Percentiles rank a stretch among this genome's conserved stretches.
Conservation (phyloP, 768 basidiomycete species). For the Mycena amicta region DNA sequence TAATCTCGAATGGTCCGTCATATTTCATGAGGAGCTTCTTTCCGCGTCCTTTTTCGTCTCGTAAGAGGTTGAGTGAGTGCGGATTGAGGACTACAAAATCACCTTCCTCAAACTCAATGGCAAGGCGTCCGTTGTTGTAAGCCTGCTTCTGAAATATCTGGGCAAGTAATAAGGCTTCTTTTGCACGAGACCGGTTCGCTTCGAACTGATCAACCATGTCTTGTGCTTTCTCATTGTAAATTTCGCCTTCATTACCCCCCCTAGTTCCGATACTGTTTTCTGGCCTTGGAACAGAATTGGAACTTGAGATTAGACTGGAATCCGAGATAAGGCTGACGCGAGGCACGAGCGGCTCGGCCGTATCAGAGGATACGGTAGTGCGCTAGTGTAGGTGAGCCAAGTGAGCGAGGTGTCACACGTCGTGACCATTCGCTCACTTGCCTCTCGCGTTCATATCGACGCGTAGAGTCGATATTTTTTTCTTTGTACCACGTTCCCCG, state of each 20-base stretch:
- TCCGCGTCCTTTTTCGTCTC: constrained; percentile 21
- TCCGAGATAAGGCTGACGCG: not conserved
- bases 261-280: not conserved
- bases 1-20: constrained; percentile 25
- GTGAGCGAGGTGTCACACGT: too few species aligned
- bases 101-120: constrained; percentile 17
- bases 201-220: not conserved
- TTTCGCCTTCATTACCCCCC: not conserved
- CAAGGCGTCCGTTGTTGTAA: constrained; percentile 18
- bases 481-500: too few species aligned
- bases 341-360: not conserved
- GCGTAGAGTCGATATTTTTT: too few species aligned
- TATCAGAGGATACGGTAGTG: too few species aligned
- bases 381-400: too few species aligned
- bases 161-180: constrained; percentile 1
- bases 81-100: constrained; percentile 24
- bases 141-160: constrained; percentile 6
- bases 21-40: constrained; percentile 20
- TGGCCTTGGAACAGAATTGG: not conserved
- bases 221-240: not conserved
- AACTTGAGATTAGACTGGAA: not conserved
- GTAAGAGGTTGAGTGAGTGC: constrained; percentile 17
- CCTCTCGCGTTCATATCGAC: too few species aligned
- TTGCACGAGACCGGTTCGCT: not conserved
- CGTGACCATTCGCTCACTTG: too few species aligned